These are phyloP conservation scores for Coffea eugenioides DNA, from an alignment of 257 asterid species.

Conservation along the genomic window DNA sequence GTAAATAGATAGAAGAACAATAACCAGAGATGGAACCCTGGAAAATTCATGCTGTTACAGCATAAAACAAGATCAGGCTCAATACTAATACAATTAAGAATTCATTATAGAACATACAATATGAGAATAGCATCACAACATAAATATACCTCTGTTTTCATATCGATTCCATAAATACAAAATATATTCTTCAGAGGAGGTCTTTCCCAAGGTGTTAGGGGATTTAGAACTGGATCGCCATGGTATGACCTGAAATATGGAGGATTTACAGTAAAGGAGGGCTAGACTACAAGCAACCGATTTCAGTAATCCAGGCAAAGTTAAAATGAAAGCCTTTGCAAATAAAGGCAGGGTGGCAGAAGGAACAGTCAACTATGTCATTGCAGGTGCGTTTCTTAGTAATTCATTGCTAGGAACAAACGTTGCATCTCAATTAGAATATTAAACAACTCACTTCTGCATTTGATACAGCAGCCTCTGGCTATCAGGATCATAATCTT, in stretches of 20 bases:
- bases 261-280: not conserved
- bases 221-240: slow-evolving; percentile 90
- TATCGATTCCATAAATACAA: slow-evolving; percentile 87
- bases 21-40: not conserved
- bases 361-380: not conserved
- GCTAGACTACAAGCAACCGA: not conserved
- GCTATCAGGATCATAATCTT: slow-evolving; percentile 86
- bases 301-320: not conserved
- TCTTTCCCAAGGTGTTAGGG: slow-evolving; percentile 99
- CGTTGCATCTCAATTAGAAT: slow-evolving; percentile 15
- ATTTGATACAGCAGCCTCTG: slow-evolving; percentile 63
- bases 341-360: not conserved
- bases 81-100: not conserved
- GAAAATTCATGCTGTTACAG: not conserved
- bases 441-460: slow-evolving; percentile 54
- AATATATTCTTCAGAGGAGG: slow-evolving; percentile 97
- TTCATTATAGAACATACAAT: not conserved
- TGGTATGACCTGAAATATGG: slow-evolving; percentile 76
- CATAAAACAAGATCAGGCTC: not conserved
- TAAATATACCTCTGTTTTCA: slow-evolving; percentile 83
- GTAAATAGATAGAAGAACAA: not conserved
- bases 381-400: slow-evolving; percentile 1
- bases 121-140: slow-evolving; percentile 20
- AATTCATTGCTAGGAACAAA: slow-evolving; percentile 17
- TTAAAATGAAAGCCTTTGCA: not conserved